Evolutionary conservation across 2,329 filamentous ascomycete species (phyloP), one percentile per base, ranked within the genome.

Genomic region (Trichoderma cornu-damae): DNA sequence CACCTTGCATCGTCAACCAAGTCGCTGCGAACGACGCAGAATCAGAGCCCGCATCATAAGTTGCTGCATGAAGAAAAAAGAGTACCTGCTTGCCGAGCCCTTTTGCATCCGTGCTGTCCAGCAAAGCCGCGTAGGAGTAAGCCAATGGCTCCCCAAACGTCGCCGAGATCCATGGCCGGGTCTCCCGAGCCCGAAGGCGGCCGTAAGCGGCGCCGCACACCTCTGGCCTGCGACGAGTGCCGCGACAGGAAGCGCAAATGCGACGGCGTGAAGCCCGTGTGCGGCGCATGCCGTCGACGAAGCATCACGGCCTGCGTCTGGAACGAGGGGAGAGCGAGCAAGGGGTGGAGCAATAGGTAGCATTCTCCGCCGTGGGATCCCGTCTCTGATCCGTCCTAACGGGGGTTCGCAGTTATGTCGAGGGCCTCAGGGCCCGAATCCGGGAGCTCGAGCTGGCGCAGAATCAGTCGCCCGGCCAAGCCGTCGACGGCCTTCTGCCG

Each of bases 171-270:
- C 20, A 24, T 12, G 18, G 38, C 38, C 20, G 38, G 6, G 20
- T 42, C 38, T 22, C 38, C 20, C 20, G 18, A 42, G 20, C 38
- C 12, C 38, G 20, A 42, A 42, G 38, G 38, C 37, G 38, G 38
- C 37, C 38, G 38, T 22, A 44, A 44, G 24, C 22, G 42, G 24
- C 42, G 24, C 22, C 42, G 42, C 22, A 44, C 24, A 9, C 12
- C 22, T 1, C 42, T 44, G 24, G 47, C 47, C 8, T 49, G 47
- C 8, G 47, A 49, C 9, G 47, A 49, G 3, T 49, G 32, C 20
- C 47, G 47, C 14, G 47, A 49, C 8, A 49, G 47, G 14, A 49
- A 49, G 9, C 47, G 47, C 30, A 49, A 49, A 6, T 37, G 47
- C 37, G 47, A 49, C 20, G 47, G 47, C 20, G 47, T 38, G 47